phyloP scores from a whole-genome alignment of 2,329 filamentous ascomycete species.

The Fusarium pilosicola region DNA sequence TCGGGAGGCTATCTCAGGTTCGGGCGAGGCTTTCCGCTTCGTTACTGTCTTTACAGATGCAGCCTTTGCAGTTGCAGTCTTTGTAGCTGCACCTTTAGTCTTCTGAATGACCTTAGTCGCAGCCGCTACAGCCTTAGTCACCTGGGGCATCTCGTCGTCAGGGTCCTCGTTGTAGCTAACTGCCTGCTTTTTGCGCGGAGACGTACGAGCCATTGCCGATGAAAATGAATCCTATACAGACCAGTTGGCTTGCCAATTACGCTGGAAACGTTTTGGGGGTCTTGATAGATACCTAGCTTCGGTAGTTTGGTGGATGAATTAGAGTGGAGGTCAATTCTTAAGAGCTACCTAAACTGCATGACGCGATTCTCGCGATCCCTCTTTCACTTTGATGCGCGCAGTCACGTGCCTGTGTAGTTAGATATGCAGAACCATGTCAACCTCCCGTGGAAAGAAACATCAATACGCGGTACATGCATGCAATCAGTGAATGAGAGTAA shows the following conservation, averaged over 20 bases:
- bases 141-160: constrained; percentile 28
- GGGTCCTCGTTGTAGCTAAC: constrained; percentile 48
- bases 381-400: constrained; percentile 25
- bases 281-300: no score
- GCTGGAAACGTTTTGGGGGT: neutral
- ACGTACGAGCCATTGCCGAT: constrained; percentile 49
- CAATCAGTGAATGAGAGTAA: neutral
- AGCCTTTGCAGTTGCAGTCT: constrained; percentile 39
- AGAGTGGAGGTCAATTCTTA: neutral
- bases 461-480: neutral
- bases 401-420: constrained; percentile 36
- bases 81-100: constrained; percentile 39
- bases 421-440: neutral
- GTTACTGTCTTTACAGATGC: constrained; percentile 36
- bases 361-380: constrained; percentile 40
- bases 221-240: neutral
- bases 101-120: constrained; percentile 44
- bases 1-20: constrained; percentile 34
- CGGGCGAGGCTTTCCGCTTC: constrained; percentile 48
- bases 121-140: constrained; percentile 23
- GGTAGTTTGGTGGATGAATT: neutral
- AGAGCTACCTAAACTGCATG: neutral
- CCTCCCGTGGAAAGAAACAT: neutral
- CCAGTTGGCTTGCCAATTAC: neutral
- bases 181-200: constrained; percentile 47